phyloP scores from a whole-genome alignment of 2,329 filamentous ascomycete genomes.

The Decorospora gaudefroyi region DNA sequence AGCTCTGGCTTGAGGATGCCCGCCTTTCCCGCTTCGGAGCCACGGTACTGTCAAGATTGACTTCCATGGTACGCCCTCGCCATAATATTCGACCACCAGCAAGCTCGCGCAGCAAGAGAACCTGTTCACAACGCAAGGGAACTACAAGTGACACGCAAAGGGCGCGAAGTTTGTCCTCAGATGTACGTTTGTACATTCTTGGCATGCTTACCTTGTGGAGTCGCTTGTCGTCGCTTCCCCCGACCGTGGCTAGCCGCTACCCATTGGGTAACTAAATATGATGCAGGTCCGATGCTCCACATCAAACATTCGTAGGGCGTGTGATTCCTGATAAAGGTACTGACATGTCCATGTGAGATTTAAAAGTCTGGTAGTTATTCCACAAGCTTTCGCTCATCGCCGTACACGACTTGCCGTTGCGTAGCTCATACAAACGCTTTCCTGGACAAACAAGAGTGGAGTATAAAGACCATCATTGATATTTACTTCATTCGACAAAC shows the following conservation, averaged over 20 bases:
- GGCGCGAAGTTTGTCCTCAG: conserved; percentile 14
- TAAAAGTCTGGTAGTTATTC: conserved; percentile 7
- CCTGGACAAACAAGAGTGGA: neutral
- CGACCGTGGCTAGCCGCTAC: conserved; percentile 44
- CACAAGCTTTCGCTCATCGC: too few species aligned
- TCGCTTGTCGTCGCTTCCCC: conserved; percentile 29
- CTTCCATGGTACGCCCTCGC: neutral
- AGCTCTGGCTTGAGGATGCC: conserved; percentile 9
- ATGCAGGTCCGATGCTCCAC: conserved; percentile 26
- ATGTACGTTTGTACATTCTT: conserved; percentile 10
- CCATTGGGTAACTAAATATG: conserved; percentile 23
- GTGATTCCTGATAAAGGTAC: conserved; percentile 9
- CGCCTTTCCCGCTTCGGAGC: conserved; percentile 1
- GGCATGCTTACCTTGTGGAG: conserved; percentile 17
- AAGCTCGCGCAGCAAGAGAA: neutral
- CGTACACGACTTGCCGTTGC: too few species aligned
- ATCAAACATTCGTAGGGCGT: conserved; percentile 35
- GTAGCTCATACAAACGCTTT: neutral
- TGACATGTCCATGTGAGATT: neutral
- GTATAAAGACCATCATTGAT: neutral
- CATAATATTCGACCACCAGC: neutral
- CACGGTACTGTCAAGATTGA: neutral
- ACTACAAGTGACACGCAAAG: too few species aligned
- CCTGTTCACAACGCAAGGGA: too few species aligned
- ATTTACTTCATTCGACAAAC: neutral